phyloP scores from a whole-genome alignment of 2,329 filamentous ascomycete species.

The Myriosclerotinia scirpicola region DNA sequence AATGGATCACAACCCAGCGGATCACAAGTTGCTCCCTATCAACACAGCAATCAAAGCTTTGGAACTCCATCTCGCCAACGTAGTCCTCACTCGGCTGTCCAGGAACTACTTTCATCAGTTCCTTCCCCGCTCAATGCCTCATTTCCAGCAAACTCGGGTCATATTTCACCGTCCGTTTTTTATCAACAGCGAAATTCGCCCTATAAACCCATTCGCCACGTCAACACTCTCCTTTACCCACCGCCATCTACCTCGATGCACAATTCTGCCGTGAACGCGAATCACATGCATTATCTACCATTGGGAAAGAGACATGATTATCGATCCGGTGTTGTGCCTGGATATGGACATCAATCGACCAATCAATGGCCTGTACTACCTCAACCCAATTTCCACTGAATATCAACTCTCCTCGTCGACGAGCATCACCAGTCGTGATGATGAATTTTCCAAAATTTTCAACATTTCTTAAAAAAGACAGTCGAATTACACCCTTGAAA shows the following conservation, averaged over 20 bases:
- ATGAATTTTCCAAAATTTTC: not conserved
- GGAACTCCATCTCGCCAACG: slow-evolving; percentile 41
- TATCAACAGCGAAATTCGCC: slow-evolving; percentile 86
- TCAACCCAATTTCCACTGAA: slow-evolving; percentile 40
- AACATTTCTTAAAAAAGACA: not conserved
- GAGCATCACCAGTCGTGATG: not conserved
- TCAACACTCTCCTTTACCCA: slow-evolving; percentile 88
- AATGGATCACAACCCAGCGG: slow-evolving; percentile 26
- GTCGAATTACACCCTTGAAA: not conserved
- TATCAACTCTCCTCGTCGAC: not conserved
- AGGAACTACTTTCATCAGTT: slow-evolving; percentile 40
- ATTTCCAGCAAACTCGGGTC: slow-evolving; percentile 50
- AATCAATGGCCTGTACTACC: slow-evolving; percentile 38
- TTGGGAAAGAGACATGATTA: slow-evolving; percentile 68
- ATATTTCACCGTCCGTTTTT: slow-evolving; percentile 77
- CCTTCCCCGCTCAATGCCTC: slow-evolving; percentile 42
- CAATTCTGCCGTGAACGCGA: slow-evolving; percentile 63
- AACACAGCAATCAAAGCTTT: slow-evolving; percentile 22
- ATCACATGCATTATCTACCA: slow-evolving; percentile 80
- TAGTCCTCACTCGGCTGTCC: slow-evolving; percentile 37
- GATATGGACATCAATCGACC: slow-evolving; percentile 44
- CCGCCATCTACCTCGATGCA: slow-evolving; percentile 79
- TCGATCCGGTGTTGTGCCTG: slow-evolving; percentile 69
- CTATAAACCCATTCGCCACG: slow-evolving; percentile 85
- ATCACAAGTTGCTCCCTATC: slow-evolving; percentile 21